A percentile compares a stretch with the other conserved stretches of the same genome.
These are phyloP conservation scores for Monilinia polystroma DNA, from an alignment of 2,329 filamentous ascomycete species.

Conservation along the genomic window DNA sequence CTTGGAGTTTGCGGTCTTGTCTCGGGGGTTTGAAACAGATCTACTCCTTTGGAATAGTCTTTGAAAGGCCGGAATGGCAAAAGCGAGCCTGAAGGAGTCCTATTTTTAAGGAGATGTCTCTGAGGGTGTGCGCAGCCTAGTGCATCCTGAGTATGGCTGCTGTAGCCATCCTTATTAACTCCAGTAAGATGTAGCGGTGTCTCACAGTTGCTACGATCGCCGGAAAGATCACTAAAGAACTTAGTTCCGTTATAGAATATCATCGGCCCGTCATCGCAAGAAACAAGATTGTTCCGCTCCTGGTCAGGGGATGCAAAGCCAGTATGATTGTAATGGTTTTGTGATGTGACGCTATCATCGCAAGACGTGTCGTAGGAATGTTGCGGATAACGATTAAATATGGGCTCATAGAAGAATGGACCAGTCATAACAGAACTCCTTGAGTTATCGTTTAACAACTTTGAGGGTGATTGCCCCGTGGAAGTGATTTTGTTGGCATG, in stretches of 20 bases:
- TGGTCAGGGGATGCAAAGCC: background rate
- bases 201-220: conserved; percentile 55
- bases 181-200: conserved; percentile 51
- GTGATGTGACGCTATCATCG: conserved; percentile 10
- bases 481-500: conserved; percentile 26
- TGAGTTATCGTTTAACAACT: background rate
- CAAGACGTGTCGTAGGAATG: conserved; percentile 44
- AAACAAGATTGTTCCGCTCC: conserved; percentile 43
- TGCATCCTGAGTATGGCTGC: conserved; percentile 27
- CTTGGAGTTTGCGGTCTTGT: conserved; percentile 33
- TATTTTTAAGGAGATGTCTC: conserved; percentile 8
- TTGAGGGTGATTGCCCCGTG: background rate
- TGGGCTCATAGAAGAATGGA: conserved; percentile 62
- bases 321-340: background rate
- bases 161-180: conserved; percentile 44
- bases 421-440: conserved; percentile 43
- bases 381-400: conserved; percentile 55
- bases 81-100: conserved; percentile 30
- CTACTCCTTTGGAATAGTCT: conserved; percentile 40
- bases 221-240: conserved; percentile 78
- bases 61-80: conserved; percentile 49
- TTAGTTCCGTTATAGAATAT: conserved; percentile 80
- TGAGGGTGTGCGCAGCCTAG: conserved; percentile 26
- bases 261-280: conserved; percentile 65
- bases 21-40: conserved; percentile 28